Evolutionary conservation across 345 rosid genomes (phyloP).

Genomic region (Leavenworthia alabamica): DNA sequence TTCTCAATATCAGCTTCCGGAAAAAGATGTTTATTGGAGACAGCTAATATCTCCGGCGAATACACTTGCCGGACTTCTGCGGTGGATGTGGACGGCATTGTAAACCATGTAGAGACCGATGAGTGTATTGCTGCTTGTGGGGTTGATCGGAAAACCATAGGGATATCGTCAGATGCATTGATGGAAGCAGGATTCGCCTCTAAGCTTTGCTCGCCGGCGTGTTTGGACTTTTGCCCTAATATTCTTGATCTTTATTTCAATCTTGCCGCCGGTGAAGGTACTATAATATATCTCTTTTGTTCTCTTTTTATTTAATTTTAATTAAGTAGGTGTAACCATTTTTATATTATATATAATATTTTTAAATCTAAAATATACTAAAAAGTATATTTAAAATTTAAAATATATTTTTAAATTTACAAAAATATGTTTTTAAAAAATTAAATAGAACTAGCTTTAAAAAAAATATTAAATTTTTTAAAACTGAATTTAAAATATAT

Average conservation of each 20-base stretch:
- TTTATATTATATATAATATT: too few species aligned
- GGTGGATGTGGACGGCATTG: slow-evolving; percentile 67
- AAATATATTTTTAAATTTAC: too few species aligned
- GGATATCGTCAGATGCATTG: slow-evolving; percentile 87
- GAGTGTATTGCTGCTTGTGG: slow-evolving; percentile 74
- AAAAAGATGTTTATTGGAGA: slow-evolving; percentile 83
- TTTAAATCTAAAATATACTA: too few species aligned
- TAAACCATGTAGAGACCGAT: slow-evolving; percentile 69
- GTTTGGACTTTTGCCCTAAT: slow-evolving; percentile 75
- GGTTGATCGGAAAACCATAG: slow-evolving; percentile 66
- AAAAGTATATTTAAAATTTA: too few species aligned
- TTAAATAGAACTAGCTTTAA: too few species aligned
- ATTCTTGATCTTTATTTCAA: slow-evolving; percentile 90
- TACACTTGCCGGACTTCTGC: slow-evolving; percentile 77
- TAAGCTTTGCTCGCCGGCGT: slow-evolving; percentile 75
- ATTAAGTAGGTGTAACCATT: too few species aligned
- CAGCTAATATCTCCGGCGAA: slow-evolving; percentile 42
- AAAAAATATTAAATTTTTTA: too few species aligned
- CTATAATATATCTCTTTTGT: not conserved
- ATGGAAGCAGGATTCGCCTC: slow-evolving; percentile 67
- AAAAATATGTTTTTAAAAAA: too few species aligned
- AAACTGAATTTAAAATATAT: too few species aligned
- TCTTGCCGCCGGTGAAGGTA: slow-evolving; percentile 98
- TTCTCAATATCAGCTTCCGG: slow-evolving; percentile 67
- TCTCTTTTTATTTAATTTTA: too few species aligned